phyloP scores from a whole-genome alignment of 805 yeast genomes.

The Ogataea thermomethanolica region DNA sequence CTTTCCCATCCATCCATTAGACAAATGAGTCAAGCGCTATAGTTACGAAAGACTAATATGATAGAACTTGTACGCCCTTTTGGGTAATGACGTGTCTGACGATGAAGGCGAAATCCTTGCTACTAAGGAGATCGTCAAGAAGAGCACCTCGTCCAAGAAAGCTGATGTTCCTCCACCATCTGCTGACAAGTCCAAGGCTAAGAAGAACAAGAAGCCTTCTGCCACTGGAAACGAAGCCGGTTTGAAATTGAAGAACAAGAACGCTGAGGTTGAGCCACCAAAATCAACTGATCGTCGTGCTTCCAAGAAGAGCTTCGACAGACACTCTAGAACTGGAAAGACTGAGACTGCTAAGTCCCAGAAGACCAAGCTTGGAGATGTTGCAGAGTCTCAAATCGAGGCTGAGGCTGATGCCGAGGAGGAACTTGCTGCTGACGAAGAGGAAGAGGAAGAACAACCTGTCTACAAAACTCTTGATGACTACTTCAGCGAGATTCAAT shows the following conservation, averaged over 20 bases:
- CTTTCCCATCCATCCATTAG: too few relatives aligned
- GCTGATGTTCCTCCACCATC: conserved; percentile 76
- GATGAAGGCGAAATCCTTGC: conserved; percentile 52
- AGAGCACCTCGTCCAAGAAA: conserved; percentile 82
- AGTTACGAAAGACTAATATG: background rate
- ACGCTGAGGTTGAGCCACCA: conserved; percentile 58
- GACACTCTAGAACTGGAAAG: conserved; percentile 82
- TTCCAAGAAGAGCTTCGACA: conserved; percentile 65
- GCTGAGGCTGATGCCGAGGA: conserved; percentile 60
- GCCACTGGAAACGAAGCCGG: conserved; percentile 91
- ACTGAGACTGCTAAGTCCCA: conserved; percentile 81
- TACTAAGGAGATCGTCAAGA: conserved; percentile 77
- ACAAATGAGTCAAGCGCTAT: too few relatives aligned
- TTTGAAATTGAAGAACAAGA: conserved; percentile 66
- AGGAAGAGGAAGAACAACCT: conserved; percentile 43
- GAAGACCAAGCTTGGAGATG: conserved; percentile 86
- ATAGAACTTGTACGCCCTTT: conserved; percentile 76
- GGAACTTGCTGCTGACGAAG: conserved; percentile 38
- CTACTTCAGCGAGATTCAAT: conserved; percentile 69
- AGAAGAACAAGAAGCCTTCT: conserved; percentile 62
- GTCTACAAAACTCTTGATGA: conserved; percentile 75
- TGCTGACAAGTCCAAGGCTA: conserved; percentile 78
- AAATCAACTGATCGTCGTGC: conserved; percentile 44
- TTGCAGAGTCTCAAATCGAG: conserved; percentile 45
- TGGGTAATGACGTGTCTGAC: conserved; percentile 89